Evolutionary conservation across 2,329 filamentous ascomycete species (phyloP), one percentile per base, ranked within the genome.

Genomic region (Penicillium glabrum): DNA sequence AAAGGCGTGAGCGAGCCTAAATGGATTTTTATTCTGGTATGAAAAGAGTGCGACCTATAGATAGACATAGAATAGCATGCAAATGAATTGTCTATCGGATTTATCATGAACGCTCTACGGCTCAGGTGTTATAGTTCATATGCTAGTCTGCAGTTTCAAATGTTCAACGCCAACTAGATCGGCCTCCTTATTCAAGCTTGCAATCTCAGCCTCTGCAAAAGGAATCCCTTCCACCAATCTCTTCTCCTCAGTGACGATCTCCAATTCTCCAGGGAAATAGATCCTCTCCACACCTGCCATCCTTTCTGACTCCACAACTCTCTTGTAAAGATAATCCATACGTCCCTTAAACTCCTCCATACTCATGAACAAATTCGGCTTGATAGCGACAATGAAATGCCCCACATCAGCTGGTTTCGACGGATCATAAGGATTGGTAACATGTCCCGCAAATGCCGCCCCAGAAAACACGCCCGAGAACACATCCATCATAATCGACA

Each of bases 401-500:
- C 89, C 89, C 0, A 91, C 89, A 65, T 91, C 86, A 0, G 87
- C 86, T 1, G 85, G 80, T 56, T 80, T 83, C 0, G 83, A 86
- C 3, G 87, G 81, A 67, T 92, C 89, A 70, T 95, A 95, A 0
- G 90, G 91, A 19, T 84, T 84, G 0, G 86, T 89, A 19, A 95
- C 90, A 66, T 89, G 80, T 0, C 90, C 90, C 0, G 89, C 91
- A 73, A 91, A 95, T 0, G 89, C 89, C 31, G 86, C 88, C 0
- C 90, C 90, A 0, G 89, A 91, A 0, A 95, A 64, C n/a, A 79
- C 77, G 1, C 90, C 90, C 0, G 89, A 92, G 69, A 95, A 93
- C 2, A 96, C 88, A 68, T 95, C 90, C 91, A 95, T 95, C 89
- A 92, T 93, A 54, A 95, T 84, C 0, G 89, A 79, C 41, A 95